phyloP scores from a whole-genome alignment of 2,329 filamentous ascomycete species.

The Uncinocarpus reesii region DNA sequence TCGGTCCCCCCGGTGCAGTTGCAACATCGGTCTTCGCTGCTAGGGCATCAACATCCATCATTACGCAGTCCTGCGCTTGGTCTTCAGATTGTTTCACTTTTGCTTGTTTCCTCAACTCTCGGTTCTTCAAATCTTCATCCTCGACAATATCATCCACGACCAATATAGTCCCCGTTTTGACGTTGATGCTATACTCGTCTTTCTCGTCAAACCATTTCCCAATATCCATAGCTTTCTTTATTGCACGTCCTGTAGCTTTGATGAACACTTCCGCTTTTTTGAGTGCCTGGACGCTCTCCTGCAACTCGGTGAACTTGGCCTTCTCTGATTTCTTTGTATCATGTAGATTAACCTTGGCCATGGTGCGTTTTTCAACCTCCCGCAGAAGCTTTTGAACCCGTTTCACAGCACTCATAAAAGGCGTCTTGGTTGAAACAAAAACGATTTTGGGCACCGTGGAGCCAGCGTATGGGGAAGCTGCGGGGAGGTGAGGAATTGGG shows the following conservation, averaged over 20 bases:
- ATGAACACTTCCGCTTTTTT: conserved; percentile 44
- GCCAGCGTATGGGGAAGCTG: conserved; percentile 45
- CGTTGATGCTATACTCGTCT: conserved; percentile 41
- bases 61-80: conserved; percentile 14
- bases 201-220: conserved; percentile 48
- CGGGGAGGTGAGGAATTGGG: conserved; percentile 47
- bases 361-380: conserved; percentile 44
- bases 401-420: conserved; percentile 51
- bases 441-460: conserved; percentile 43
- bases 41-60: conserved; percentile 17
- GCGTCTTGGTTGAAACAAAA: conserved; percentile 46
- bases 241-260: conserved; percentile 52
- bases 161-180: conserved; percentile 47
- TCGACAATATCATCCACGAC: conserved; percentile 52
- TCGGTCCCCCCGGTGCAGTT: conserved; percentile 4
- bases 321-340: conserved; percentile 26
- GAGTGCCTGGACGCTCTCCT: conserved; percentile 27
- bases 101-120: conserved; percentile 21
- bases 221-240: conserved; percentile 46
- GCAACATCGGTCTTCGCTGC: conserved; percentile 8
- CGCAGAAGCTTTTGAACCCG: conserved; percentile 47
- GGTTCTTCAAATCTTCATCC: conserved; percentile 26
- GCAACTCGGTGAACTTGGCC: conserved; percentile 26
- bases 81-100: conserved; percentile 16
- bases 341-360: conserved; percentile 33